Base-by-base conservation (phyloP, 2,329 filamentous ascomycete genomes). In the Phoma herbarum region DNA sequence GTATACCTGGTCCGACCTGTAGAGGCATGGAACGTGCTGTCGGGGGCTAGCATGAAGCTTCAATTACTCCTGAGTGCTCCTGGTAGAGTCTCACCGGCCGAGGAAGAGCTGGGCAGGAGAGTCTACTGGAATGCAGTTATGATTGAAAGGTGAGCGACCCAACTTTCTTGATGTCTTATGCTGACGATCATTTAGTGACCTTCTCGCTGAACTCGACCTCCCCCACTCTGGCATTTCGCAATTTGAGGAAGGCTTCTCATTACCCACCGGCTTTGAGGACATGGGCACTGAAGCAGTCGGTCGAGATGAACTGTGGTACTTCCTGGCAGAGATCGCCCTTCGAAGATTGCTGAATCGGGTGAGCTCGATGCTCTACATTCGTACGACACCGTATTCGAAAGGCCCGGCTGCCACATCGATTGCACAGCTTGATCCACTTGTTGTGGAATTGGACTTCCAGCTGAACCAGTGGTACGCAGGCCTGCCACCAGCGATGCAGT, bases 71-170 rank as follows among this genome's bases (percentile, higher is more conserved):
- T 94, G 42, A 91, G 90, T 78, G 86, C 88, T 2, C 89, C 90
- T 12, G 88, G 85, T 61, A 85, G 90, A 52, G 85, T 94, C 0
- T 89, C 90, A 1, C 80, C 86, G 4, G 86, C 88, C 29, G 88
- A 91, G 72, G 85, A 87, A 67, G 90, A 93, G 72, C 77, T 94
- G 28, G 87, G 87, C 46, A 90, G 92, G 75, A 83, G 91, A 47
- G 89, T 94, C 14, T 95, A 92, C 78, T 95, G 91, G 91, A 94
- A 95, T 67, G 84, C 90, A 2, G 80, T 93, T 2, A 84, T 94
- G 49, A 92, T 92, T 59, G 91, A 94, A 76, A 93, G 79, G 70
- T 73, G 49, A 57, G 64, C 54, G 26, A 26, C 52, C 31, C n/a
- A n/a, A n/a, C n/a, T n/a, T n/a, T n/a, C n/a, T n/a, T n/a, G n/a